Evolutionary conservation across 495 filamentous ascomycete genomes (phyloP).

Genomic region (Neurospora sp.): DNA sequence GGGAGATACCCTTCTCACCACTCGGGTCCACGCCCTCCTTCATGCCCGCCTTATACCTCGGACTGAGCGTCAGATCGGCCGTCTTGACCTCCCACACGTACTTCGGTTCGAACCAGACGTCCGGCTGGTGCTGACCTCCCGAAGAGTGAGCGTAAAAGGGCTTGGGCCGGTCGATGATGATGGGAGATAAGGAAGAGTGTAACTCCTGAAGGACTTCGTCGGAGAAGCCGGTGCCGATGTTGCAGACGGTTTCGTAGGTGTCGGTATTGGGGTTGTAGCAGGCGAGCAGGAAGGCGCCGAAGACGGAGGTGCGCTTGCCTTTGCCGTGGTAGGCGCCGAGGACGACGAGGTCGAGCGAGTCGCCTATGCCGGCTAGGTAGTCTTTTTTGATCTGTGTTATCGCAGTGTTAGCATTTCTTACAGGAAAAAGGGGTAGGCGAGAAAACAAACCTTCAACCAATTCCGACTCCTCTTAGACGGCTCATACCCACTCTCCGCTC

Average conservation of each 20-base stretch:
- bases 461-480: slow-evolving; percentile 91
- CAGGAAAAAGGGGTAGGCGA: too few species aligned
- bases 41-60: slow-evolving; percentile 75
- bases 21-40: slow-evolving; percentile 55
- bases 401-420: too few species aligned
- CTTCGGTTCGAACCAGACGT: slow-evolving; percentile 95
- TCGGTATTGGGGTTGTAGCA: slow-evolving; percentile 77
- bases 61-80: slow-evolving; percentile 86
- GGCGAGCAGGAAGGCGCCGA: slow-evolving; percentile 88
- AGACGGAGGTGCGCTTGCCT: slow-evolving; percentile 89
- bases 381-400: slow-evolving; percentile 99
- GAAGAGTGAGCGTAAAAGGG: slow-evolving; percentile 85
- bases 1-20: slow-evolving; percentile 72
- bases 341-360: slow-evolving; percentile 94
- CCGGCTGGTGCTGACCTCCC: slow-evolving; percentile 83
- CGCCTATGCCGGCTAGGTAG: slow-evolving; percentile 84
- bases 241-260: slow-evolving; percentile 89
- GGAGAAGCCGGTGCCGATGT: slow-evolving; percentile 95
- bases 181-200: slow-evolving; percentile 55
- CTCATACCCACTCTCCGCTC: slow-evolving; percentile 82
- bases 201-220: slow-evolving; percentile 78
- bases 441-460: slow-evolving; percentile 77
- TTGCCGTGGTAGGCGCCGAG: slow-evolving; percentile 89
- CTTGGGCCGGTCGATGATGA: slow-evolving; percentile 80
- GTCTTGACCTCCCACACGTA: slow-evolving; percentile 97